Conservation (phyloP, 192 early-diverging fungal species). For the Coemansia sp. region DNA sequence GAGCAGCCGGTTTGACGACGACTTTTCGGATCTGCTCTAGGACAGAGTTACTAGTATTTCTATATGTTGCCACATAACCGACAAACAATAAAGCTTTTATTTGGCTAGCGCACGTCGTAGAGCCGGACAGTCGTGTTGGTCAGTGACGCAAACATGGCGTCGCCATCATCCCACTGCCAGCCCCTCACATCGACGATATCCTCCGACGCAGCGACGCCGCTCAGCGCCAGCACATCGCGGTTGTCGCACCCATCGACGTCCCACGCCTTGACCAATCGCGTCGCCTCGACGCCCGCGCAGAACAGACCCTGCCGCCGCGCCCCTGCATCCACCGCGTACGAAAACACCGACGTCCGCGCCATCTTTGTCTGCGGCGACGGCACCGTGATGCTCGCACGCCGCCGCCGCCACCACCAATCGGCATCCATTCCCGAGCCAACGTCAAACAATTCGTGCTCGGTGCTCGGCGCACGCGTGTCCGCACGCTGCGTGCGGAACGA, state of each 20-base stretch:
- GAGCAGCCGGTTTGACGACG: background rate
- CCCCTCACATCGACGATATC: constrained; percentile 33
- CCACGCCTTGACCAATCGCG: constrained; percentile 21
- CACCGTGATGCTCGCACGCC: constrained; percentile 4
- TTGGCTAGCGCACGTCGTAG: constrained; percentile 27
- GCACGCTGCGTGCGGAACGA: constrained; percentile 19
- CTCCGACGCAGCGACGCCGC: constrained; percentile 7
- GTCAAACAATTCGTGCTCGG: constrained; percentile 31
- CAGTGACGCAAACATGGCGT: constrained; percentile 20
- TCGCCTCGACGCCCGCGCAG: constrained; percentile 33
- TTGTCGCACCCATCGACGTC: background rate
- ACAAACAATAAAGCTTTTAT: background rate
- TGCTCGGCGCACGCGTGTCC: background rate
- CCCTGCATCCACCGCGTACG: constrained; percentile 5
- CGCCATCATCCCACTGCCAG: constrained; percentile 20
- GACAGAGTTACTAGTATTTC: background rate
- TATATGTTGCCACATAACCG: background rate
- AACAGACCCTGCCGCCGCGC: constrained; percentile 16
- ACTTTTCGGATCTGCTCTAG: constrained; percentile 14
- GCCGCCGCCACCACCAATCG: constrained; percentile 8
- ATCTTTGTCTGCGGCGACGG: constrained; percentile 26
- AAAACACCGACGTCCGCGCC: constrained; percentile 32
- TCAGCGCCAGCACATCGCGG: constrained; percentile 8
- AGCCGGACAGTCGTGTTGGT: constrained; percentile 30
- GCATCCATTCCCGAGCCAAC: background rate